Evolutionary conservation across 208 protist genomes (phyloP), one percentile per base, ranked within the genome.

Genomic region (Wallacemonas sp.): DNA sequence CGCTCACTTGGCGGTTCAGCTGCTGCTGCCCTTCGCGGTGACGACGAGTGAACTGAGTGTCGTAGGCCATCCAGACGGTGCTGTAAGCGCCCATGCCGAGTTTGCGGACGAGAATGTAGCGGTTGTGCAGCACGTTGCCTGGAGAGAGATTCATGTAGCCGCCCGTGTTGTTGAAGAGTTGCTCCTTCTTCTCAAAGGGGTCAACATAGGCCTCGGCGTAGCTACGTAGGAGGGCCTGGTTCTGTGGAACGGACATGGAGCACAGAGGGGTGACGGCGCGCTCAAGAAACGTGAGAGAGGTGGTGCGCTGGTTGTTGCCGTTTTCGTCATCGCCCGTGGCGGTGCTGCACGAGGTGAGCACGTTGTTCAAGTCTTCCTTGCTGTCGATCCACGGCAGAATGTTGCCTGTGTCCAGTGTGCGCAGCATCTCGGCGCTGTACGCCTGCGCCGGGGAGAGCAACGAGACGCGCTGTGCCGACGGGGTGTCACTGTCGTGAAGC

Each of bases 21-120:
- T 37, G 30, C 22, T 36, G 10, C 53, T 38, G 36, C 6, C 41
- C n/a, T 30, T 24, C 24, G 5, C 50, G 24, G 29, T 67, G 30
- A 32, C 34, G 19, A 15, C 32, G 36, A 27, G 52, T 78, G 42
- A 78, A 66, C 68, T 81, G 76, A 19, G 78, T 82, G 61, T 95
- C 90, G 60, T 90, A 93, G 3, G 82, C 82, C 13, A 95, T 78
- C 90, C 90, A 95, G 21, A 95, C 90, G 8, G 90, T 95, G 71
- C 87, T 93, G 69, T 93, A 95, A 63, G 88, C 90, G 26, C 90
- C 90, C 82, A 84, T 93, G 53, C 90, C 90, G 21, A 95, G 70
- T 63, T 95, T 92, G 54, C 80, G 81, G 19, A 95, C 80, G 33
- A 93, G 58, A 17, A 91, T 76, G 76, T 95, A 95, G 46, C 89